Base-by-base conservation (phyloP, 768 basidiomycete genomes). In the Pholiota microspora region DNA sequence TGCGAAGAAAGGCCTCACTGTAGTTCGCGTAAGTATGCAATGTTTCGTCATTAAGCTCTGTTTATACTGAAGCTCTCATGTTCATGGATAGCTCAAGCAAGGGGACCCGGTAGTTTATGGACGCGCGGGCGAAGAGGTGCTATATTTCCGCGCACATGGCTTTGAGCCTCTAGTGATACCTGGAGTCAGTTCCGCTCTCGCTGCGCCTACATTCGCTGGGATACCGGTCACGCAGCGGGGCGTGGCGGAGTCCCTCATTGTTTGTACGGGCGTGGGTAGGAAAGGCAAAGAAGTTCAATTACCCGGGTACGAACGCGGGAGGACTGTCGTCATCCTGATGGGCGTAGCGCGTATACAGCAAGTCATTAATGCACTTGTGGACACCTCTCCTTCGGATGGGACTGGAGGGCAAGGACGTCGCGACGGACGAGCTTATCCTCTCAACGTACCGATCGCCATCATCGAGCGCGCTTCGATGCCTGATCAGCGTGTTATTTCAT, bases 161-260 rank as follows among this genome's bases (percentile, higher is more conserved):
- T 90, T 88, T 68, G 88, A 93, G 59, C 83, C 88, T 3, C 72
- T 91, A 56, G 82, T 98, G 60, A 77, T 98, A 15, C 97, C 97
- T 0, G 97, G 97, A 2, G 83, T 99, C 25, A 85, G 82, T 56
- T 94, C 93, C 10, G 93, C 92, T 2, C 76, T 99, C 35, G 93
- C 94, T 1, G 97, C 84, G 0, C 97, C 97, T 1, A 80, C 85
- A 0, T 89, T 95, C 65, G 91, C 91, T 5, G 86, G 89, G 0
- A 95, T 99, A 23, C 94, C 97, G 0, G 87, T 98, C 35, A 98
- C 96, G 0, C 96, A 98, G 66, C 85, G 97, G 1, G 97, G 97
- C 3, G 94, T 93, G 2, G 88, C 95, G 0, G 94, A 98, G 60
- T 85, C 84, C 0, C 82, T 99, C 63, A 76, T 89, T 53, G 85